These are phyloP conservation scores for Pascua sp. DNA, from an alignment of 1,284 basidiomycete species.

Conservation along the genomic window DNA sequence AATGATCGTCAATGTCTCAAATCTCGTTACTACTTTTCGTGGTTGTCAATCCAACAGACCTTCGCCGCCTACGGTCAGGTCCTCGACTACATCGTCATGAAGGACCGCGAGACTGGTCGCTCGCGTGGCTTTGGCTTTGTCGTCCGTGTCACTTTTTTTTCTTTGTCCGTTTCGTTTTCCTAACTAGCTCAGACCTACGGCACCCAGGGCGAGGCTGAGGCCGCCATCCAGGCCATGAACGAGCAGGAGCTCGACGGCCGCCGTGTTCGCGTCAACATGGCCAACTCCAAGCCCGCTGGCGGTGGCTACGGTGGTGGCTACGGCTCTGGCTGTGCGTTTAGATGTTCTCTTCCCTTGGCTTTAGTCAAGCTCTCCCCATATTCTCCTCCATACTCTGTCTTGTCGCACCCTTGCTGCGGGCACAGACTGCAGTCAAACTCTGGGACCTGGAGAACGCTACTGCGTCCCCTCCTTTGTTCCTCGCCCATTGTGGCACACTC, in stretches of 20 bases:
- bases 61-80: slow-evolving; percentile 48
- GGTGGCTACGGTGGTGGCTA: slow-evolving; percentile 51
- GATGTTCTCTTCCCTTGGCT: background rate
- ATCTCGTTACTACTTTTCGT: background rate
- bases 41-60: slow-evolving; percentile 29
- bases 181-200: slow-evolving; percentile 57
- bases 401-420: too few species aligned
- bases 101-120: slow-evolving; percentile 92
- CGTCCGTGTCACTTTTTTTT: slow-evolving; percentile 32
- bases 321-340: slow-evolving; percentile 40
- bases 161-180: background rate
- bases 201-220: slow-evolving; percentile 64
- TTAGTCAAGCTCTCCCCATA: too few species aligned
- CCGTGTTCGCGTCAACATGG: slow-evolving; percentile 84
- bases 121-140: slow-evolving; percentile 97
- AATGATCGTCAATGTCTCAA: background rate
- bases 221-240: slow-evolving; percentile 74
- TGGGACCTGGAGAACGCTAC: too few species aligned
- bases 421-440: too few species aligned
- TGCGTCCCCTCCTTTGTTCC: too few species aligned
- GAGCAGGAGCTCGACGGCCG: slow-evolving; percentile 93
- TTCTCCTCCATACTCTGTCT: too few species aligned
- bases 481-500: too few species aligned
- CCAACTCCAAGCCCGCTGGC: slow-evolving; percentile 72
- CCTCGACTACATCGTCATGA: slow-evolving; percentile 80